These are phyloP conservation scores for Xylariaceae sp. DNA, from an alignment of 2,329 filamentous ascomycete species.

Conservation along the genomic window DNA sequence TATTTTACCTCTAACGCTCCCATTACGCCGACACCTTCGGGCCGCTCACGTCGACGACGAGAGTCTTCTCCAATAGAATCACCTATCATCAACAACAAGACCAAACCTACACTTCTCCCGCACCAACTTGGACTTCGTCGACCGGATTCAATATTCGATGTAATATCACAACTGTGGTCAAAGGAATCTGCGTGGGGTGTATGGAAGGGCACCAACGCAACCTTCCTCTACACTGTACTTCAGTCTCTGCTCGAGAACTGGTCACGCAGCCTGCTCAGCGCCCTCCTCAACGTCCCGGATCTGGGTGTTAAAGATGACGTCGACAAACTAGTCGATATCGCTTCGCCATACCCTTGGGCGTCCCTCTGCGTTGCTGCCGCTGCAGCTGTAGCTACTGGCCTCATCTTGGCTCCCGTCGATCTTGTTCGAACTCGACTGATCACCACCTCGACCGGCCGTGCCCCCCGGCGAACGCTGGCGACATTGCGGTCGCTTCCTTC, in stretches of 20 bases:
- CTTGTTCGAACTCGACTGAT: slow-evolving; percentile 86
- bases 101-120: slow-evolving; percentile 32
- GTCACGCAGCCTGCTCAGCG: slow-evolving; percentile 84
- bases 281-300: slow-evolving; percentile 85
- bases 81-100: slow-evolving; percentile 28
- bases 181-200: slow-evolving; percentile 88
- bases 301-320: slow-evolving; percentile 70
- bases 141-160: slow-evolving; percentile 78
- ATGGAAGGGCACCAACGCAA: slow-evolving; percentile 91
- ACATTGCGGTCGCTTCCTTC: slow-evolving; percentile 76
- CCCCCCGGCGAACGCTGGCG: slow-evolving; percentile 72
- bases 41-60: slow-evolving; percentile 31
- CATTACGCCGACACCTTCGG: slow-evolving; percentile 48
- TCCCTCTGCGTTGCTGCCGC: slow-evolving; percentile 69
- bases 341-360: slow-evolving; percentile 75
- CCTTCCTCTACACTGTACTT: slow-evolving; percentile 85
- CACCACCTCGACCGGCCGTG: slow-evolving; percentile 71
- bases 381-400: slow-evolving; percentile 66
- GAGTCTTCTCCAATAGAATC: slow-evolving; percentile 26
- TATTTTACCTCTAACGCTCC: slow-evolving; percentile 73
- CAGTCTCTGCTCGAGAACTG: slow-evolving; percentile 87
- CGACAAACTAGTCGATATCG: slow-evolving; percentile 68
- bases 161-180: slow-evolving; percentile 81
- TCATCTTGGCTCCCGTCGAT: slow-evolving; percentile 83
- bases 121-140: slow-evolving; percentile 69